Conservation (phyloP, 2,329 filamentous ascomycete species). For the Colletotrichum sp. region DNA sequence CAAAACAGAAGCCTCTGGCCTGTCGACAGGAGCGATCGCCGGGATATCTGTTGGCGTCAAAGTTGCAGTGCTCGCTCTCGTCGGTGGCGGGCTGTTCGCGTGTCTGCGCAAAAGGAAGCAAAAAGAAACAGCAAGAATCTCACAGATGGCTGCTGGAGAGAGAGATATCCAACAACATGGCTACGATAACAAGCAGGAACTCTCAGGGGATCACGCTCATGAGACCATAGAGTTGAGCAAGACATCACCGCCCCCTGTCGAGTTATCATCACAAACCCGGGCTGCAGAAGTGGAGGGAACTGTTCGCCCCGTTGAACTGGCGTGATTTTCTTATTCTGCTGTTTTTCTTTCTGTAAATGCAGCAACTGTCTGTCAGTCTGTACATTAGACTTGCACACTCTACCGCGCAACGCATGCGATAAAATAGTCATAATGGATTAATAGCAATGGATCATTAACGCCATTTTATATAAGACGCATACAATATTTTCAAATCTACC, state of each 20-base stretch:
- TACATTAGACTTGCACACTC: not conserved
- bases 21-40: not conserved
- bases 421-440: not conserved
- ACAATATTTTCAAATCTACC: not conserved
- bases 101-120: not conserved
- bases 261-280: not conserved
- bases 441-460: not conserved
- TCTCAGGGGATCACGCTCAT: not conserved
- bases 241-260: not conserved
- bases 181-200: slow-evolving; percentile 1
- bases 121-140: not conserved
- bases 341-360: too few species aligned
- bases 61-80: not conserved
- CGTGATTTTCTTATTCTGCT: not conserved
- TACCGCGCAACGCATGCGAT: not conserved
- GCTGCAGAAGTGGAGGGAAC: not conserved
- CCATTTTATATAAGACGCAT: not conserved
- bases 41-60: not conserved
- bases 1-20: not conserved
- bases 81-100: not conserved
- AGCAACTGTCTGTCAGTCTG: not conserved
- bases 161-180: not conserved
- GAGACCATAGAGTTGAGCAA: not conserved
- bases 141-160: not conserved
- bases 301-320: not conserved